These are phyloP conservation scores for Trichosanthes cucumerina DNA, from an alignment of 306 rosid species.

Conservation along the genomic window DNA sequence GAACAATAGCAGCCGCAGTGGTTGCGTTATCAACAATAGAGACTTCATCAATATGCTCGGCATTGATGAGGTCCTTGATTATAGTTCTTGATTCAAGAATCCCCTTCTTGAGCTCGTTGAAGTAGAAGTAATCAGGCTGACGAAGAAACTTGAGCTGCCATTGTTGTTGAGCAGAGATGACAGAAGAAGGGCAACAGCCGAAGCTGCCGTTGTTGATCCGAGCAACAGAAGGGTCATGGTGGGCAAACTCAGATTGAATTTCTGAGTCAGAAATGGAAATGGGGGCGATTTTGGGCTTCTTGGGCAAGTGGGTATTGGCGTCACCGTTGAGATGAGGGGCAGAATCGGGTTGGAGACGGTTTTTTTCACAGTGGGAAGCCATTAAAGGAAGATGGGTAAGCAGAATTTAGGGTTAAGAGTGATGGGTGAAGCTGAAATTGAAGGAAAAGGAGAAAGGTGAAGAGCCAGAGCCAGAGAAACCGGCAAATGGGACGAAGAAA, in stretches of 20 bases:
- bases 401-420: constrained; percentile 11
- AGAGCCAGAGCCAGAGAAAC: background rate
- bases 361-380: constrained; percentile 29
- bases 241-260: constrained; percentile 51
- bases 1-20: constrained; percentile 93
- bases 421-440: constrained; percentile 2
- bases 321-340: constrained; percentile 42
- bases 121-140: constrained; percentile 79
- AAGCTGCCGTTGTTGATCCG: constrained; percentile 95
- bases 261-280: constrained; percentile 39
- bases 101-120: constrained; percentile 48
- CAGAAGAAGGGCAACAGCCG: constrained; percentile 69
- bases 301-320: constrained; percentile 27
- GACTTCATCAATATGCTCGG: constrained; percentile 62
- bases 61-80: constrained; percentile 57
- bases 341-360: constrained; percentile 3
- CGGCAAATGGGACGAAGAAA: background rate
- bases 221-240: constrained; percentile 63
- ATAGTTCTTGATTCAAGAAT: constrained; percentile 50
- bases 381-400: constrained; percentile 9
- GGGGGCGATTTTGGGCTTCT: constrained; percentile 46
- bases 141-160: constrained; percentile 53
- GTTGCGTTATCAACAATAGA: constrained; percentile 96
- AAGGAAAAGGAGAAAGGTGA: background rate
- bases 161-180: constrained; percentile 46